A percentile compares a stretch with the other conserved stretches of the same genome.
Evolutionary conservation across 257 asterid species (phyloP).

Genomic region (Solanum dulcamara): DNA sequence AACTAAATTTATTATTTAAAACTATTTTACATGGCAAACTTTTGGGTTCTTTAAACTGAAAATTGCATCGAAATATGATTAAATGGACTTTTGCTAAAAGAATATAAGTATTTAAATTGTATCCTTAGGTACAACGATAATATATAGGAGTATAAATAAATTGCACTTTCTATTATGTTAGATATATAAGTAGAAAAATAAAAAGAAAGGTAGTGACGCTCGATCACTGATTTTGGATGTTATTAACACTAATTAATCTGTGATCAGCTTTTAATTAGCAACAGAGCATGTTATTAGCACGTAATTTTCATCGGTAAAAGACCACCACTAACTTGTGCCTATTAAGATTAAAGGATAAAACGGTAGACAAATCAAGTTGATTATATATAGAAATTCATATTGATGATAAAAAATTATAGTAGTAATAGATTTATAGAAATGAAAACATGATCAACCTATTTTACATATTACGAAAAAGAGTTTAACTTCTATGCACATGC

Average conservation of each 20-base stretch:
- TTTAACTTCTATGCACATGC: background rate
- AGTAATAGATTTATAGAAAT: background rate
- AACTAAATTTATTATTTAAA: no score
- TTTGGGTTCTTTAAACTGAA: background rate
- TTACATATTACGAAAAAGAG: background rate
- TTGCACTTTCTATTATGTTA: no score
- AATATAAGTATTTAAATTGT: no score
- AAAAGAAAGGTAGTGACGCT: background rate
- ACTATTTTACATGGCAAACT: no score
- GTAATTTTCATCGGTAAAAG: background rate
- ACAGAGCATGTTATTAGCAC: background rate
- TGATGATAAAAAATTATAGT: background rate
- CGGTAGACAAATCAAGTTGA: background rate
- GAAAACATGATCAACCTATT: background rate
- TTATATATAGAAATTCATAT: background rate
- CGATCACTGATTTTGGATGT: background rate
- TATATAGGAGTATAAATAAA: no score
- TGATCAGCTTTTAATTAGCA: background rate
- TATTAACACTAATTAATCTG: background rate
- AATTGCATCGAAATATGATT: background rate
- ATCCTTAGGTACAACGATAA: no score
- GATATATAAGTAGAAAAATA: no score
- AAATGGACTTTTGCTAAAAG: no score
- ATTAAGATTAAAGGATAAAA: background rate
- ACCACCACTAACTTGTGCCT: background rate